Percentiles rank a stretch among this genome's conserved stretches.
These are phyloP conservation scores for Paracoccidioides brasiliensis DNA, from an alignment of 2,329 filamentous ascomycete genomes.

Conservation along the genomic window DNA sequence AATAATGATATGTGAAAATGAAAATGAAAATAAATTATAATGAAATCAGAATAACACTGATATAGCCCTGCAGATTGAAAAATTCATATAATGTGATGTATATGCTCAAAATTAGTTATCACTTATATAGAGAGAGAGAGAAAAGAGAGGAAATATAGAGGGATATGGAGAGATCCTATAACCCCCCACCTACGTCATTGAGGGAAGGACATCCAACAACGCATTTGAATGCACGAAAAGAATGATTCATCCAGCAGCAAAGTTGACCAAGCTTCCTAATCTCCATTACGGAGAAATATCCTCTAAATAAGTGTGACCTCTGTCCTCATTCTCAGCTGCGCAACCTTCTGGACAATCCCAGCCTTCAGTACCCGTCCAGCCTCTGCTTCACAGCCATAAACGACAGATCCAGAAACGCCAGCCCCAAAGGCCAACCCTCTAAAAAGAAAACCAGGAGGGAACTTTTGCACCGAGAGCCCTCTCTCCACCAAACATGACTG, in stretches of 20 bases:
- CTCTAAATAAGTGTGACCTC: neutral
- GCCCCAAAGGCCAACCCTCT: slow-evolving; percentile 21
- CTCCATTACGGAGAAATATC: neutral
- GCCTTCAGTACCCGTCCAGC: neutral
- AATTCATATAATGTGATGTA: too few species aligned
- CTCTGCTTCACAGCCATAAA: slow-evolving; percentile 13
- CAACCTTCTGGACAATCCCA: neutral
- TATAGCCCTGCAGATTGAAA: too few species aligned
- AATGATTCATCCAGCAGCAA: neutral
- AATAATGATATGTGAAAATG: too few species aligned
- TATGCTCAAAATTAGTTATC: too few species aligned
- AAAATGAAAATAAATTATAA: too few species aligned
- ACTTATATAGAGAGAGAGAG: too few species aligned
- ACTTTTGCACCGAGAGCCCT: neutral
- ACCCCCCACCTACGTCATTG: neutral
- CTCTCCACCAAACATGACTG: neutral
- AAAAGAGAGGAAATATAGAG: too few species aligned
- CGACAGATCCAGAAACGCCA: slow-evolving; percentile 37
- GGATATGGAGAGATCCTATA: too few species aligned
- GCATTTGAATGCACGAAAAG: neutral
- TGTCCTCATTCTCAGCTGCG: neutral
- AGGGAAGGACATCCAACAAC: neutral
- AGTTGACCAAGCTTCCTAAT: neutral
- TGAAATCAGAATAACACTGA: too few species aligned
- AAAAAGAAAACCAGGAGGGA: slow-evolving; percentile 37